These are phyloP conservation scores for Lentinula sp. DNA, from an alignment of 768 basidiomycete genomes.

Conservation along the genomic window DNA sequence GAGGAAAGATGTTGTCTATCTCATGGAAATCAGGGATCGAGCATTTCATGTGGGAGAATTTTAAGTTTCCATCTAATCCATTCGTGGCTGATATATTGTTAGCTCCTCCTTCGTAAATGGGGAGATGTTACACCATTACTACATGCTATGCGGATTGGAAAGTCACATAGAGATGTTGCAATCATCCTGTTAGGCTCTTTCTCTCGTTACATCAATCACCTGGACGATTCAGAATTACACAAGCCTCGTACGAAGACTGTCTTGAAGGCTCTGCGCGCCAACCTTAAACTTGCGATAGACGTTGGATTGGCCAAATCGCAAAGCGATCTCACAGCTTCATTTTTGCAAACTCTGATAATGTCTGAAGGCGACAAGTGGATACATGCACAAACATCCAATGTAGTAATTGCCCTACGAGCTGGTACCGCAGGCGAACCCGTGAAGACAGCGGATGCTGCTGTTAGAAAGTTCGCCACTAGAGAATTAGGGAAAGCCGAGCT, in stretches of 20 bases:
- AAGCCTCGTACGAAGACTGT: slow-evolving; percentile 62
- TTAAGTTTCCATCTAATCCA: not conserved
- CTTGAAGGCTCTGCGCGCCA: slow-evolving; percentile 79
- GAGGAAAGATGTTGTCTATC: slow-evolving; percentile 69
- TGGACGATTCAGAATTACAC: slow-evolving; percentile 63
- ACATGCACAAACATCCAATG: slow-evolving; percentile 56
- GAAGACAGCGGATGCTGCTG: slow-evolving; percentile 62
- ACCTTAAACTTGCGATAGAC: slow-evolving; percentile 90
- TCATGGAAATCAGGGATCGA: slow-evolving; percentile 79
- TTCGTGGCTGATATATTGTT: not conserved
- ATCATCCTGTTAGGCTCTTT: slow-evolving; percentile 87
- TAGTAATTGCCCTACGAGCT: slow-evolving; percentile 63
- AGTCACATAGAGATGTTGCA: slow-evolving; percentile 73
- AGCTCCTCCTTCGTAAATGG: slow-evolving; percentile 80
- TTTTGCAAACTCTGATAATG: slow-evolving; percentile 94
- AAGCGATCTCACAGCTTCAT: slow-evolving; percentile 83
- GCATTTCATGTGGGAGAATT: slow-evolving; percentile 61
- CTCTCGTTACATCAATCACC: slow-evolving; percentile 85
- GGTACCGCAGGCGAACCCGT: slow-evolving; percentile 74
- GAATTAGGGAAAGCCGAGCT: slow-evolving; percentile 73
- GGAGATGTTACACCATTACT: slow-evolving; percentile 86
- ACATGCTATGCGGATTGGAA: slow-evolving; percentile 81
- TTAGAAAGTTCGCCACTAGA: slow-evolving; percentile 81
- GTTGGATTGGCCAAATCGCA: slow-evolving; percentile 77
- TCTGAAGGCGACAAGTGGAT: slow-evolving; percentile 94